Base-by-base conservation (phyloP, 306 rosid genomes). In the Casuarina cunninghamiana region DNA sequence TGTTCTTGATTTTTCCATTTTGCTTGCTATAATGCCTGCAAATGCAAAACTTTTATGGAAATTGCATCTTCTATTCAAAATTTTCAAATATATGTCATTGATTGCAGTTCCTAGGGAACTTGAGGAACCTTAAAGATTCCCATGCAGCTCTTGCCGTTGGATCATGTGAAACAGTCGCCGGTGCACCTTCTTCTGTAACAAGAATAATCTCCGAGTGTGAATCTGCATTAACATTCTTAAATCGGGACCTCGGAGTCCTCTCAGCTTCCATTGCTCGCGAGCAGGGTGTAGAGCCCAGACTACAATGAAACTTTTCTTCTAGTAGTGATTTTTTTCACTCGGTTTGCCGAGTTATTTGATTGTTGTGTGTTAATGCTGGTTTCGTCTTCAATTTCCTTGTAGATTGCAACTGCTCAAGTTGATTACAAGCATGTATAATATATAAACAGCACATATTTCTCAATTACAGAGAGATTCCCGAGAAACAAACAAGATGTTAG, bases 231-330 rank as follows among this genome's bases (percentile, higher is more conserved):
- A 88, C 98, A 16, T 91, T 88, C 88, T 81, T 94, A 74, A 94
- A 94, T 80, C 91, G 87, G 1, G 97, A 94, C 78, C 98, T 94
- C 11, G 97, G 98, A 46, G 89, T 94, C 84, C 97, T 94, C 61
- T 89, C 98, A 2, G 93, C 97, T 80, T 94, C 98, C 87, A 94
- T 92, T 82, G 93, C 94, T 73, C 97, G 97, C 0, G 97, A 94
- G 77, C 90, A 83, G 61, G 94, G 86, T 11, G 85, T 80, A 74
- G 85, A 89, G 82, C 78, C 82, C 83, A 89, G 71, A 78, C 80
- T 84, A 61, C 53, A 80, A 86, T 75, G 76, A 84, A 77, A 69
- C 42, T 66, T 15, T 66, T 66, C 3, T 6, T 6, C 49, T 3
- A 16, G 6, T 17, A 12, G 50, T 17, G 49, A 42, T 26, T 54